Conservation (phyloP, 306 rosid species). For the Dalbergia cultrata region DNA sequence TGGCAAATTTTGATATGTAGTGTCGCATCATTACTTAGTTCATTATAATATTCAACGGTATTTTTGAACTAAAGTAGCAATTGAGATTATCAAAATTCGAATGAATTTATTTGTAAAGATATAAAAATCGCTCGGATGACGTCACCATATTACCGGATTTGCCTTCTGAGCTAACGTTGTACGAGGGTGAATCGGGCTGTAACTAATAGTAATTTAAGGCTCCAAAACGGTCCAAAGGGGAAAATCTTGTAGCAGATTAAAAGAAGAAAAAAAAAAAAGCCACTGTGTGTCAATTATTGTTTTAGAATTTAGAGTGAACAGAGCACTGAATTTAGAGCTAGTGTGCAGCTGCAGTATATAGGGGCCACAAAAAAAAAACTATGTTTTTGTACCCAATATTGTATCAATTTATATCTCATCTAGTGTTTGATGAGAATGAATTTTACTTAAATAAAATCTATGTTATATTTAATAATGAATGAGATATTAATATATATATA, state of each 20-base stretch:
- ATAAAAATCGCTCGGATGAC: neutral
- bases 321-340: constrained; percentile 40
- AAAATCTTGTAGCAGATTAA: neutral
- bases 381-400: no score
- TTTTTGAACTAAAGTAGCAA: neutral
- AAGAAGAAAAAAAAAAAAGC: neutral
- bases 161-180: neutral
- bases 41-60: neutral
- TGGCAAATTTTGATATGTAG: neutral
- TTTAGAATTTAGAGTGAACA: neutral
- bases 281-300: neutral
- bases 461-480: no score
- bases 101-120: neutral
- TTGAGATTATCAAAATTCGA: neutral
- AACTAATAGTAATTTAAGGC: constrained; percentile 32
- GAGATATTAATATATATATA: no score
- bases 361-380: neutral
- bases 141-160: neutral
- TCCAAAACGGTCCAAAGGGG: constrained; percentile 30
- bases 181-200: constrained; percentile 1
- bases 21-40: neutral
- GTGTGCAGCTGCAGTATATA: neutral
- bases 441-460: no score
- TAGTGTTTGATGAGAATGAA: no score
- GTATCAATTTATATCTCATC: no score